Evolutionary conservation across 805 yeast species (phyloP).

Genomic region (Jamesozyma lodderae): DNA sequence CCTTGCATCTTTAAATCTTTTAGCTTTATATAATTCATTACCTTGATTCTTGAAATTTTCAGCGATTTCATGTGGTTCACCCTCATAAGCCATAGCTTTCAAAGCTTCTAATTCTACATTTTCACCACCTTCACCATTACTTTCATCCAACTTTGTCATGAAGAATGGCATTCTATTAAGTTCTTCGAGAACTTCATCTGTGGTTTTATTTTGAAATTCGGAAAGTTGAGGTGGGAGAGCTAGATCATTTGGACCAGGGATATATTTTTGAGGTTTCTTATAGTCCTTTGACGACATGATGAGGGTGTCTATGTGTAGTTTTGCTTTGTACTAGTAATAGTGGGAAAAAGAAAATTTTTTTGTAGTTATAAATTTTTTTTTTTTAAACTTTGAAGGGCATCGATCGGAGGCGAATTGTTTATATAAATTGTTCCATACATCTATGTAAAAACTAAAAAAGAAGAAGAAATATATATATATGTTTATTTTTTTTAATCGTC

Average conservation of each 20-base stretch:
- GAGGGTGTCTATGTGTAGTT: background rate
- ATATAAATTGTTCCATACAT: too few relatives aligned
- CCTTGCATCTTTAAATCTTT: conserved; percentile 67
- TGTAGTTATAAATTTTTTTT: background rate
- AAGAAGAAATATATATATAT: background rate
- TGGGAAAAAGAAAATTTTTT: background rate
- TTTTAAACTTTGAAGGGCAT: background rate
- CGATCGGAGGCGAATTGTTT: background rate
- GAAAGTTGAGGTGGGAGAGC: conserved; percentile 76
- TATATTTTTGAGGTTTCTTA: conserved; percentile 33
- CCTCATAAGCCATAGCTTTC: conserved; percentile 86
- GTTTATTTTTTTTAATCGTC: background rate
- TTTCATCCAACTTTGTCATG: conserved; percentile 78
- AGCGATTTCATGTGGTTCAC: conserved; percentile 89
- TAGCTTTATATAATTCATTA: conserved; percentile 69
- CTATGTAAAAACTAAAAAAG: background rate
- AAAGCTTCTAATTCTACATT: conserved; percentile 76
- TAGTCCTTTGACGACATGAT: conserved; percentile 10
- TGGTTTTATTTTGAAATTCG: conserved; percentile 48
- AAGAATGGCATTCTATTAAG: conserved; percentile 83
- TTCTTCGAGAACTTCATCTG: conserved; percentile 70
- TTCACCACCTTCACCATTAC: conserved; percentile 69
- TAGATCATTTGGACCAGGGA: conserved; percentile 53
- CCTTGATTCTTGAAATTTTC: conserved; percentile 87
- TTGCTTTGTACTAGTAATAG: background rate